Evolutionary conservation across 2,329 filamentous ascomycete species (phyloP).

Genomic region (Macroventuria anomochaeta): DNA sequence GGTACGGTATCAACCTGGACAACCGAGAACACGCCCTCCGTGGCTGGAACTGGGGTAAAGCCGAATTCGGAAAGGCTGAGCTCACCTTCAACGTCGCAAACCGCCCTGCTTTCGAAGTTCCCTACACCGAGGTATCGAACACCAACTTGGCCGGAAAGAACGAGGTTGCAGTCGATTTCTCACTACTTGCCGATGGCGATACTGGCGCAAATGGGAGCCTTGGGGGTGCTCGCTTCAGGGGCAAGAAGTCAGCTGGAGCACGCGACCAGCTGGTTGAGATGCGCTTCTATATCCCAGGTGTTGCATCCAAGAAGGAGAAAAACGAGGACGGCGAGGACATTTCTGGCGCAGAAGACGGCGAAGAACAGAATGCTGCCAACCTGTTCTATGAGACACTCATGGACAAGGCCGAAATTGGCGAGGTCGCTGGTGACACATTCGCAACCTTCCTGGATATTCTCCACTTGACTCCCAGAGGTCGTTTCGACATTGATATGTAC

Average conservation of each 20-base stretch:
- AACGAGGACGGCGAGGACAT: slow-evolving; percentile 72
- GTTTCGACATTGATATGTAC: slow-evolving; percentile 99
- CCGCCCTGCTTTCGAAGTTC: slow-evolving; percentile 92
- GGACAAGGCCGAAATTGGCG: slow-evolving; percentile 98
- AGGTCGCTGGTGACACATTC: slow-evolving; percentile 97
- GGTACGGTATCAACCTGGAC: slow-evolving; percentile 94
- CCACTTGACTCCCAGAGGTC: slow-evolving; percentile 96
- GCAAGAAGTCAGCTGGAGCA: slow-evolving; percentile 87
- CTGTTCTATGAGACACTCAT: slow-evolving; percentile 98
- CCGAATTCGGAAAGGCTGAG: slow-evolving; percentile 94
- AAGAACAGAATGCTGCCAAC: slow-evolving; percentile 93
- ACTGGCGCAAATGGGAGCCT: slow-evolving; percentile 76
- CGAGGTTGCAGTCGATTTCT: slow-evolving; percentile 95
- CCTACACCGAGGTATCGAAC: slow-evolving; percentile 96
- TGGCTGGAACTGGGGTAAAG: slow-evolving; percentile 99
- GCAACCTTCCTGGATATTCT: slow-evolving; percentile 96
- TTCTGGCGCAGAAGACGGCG: slow-evolving; percentile 62
- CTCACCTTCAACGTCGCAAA: slow-evolving; percentile 97
- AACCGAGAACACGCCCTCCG: slow-evolving; percentile 91
- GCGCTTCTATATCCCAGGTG: slow-evolving; percentile 97
- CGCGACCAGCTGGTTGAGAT: slow-evolving; percentile 96
- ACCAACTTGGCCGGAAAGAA: slow-evolving; percentile 98
- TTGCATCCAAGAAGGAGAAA: slow-evolving; percentile 73
- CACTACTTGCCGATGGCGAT: slow-evolving; percentile 74
- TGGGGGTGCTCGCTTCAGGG: slow-evolving; percentile 75